These are phyloP conservation scores for Luzula sylvatica DNA, from an alignment of 176 grass and related monocot genomes.

Conservation along the genomic window DNA sequence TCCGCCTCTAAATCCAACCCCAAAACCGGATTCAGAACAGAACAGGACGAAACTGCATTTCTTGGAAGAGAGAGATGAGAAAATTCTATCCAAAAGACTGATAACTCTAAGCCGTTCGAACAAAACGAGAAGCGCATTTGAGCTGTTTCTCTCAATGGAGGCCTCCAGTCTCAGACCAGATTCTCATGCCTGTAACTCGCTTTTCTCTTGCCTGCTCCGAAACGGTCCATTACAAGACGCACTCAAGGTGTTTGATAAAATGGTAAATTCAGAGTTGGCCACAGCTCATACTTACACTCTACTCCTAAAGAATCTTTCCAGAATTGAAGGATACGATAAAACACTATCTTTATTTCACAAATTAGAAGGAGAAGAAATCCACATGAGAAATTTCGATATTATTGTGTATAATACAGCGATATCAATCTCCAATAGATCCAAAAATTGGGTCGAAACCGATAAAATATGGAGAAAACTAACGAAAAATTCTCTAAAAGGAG, in stretches of 20 bases:
- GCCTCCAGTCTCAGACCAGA: constrained; percentile 50
- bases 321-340: constrained; percentile 26
- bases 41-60: constrained; percentile 43
- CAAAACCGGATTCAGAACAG: constrained; percentile 17
- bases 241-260: constrained; percentile 47
- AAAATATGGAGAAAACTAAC: constrained; percentile 58
- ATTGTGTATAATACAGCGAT: constrained; percentile 92
- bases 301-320: constrained; percentile 61
- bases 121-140: constrained; percentile 62
- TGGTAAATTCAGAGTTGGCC: constrained; percentile 34
- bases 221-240: constrained; percentile 33
- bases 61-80: constrained; percentile 81
- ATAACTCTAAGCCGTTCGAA: constrained; percentile 63
- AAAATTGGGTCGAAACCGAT: constrained; percentile 60
- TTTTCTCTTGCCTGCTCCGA: constrained; percentile 44
- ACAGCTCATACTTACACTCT: constrained; percentile 68
- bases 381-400: constrained; percentile 42
- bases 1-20: not conserved
- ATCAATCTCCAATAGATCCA: constrained; percentile 55
- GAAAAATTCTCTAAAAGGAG: constrained; percentile 41
- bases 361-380: constrained; percentile 30
- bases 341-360: constrained; percentile 49
- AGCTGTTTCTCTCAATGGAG: constrained; percentile 72
- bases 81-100: constrained; percentile 49
- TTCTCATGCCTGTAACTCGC: constrained; percentile 72